Evolutionary conservation across 805 yeast genomes (phyloP).

Genomic region (Wickerhamomyces subpelliculosus): DNA sequence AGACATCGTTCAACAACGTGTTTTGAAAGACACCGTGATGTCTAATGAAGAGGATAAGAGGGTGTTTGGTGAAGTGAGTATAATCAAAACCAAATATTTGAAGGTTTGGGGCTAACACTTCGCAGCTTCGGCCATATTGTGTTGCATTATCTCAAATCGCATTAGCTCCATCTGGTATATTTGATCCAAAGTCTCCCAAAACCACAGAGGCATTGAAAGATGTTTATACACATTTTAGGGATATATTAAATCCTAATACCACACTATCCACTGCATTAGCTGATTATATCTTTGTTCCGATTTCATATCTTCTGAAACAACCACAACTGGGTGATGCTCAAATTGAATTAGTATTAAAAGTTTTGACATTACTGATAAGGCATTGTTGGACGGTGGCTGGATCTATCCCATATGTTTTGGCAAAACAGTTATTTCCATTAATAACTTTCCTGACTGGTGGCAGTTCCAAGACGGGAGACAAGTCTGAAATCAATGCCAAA

Average conservation of each 20-base stretch:
- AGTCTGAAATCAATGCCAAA: slow-evolving; percentile 15
- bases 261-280: slow-evolving; percentile 37
- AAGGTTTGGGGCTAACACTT: slow-evolving; percentile 1
- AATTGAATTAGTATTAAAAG: slow-evolving; percentile 37
- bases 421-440: slow-evolving; percentile 40
- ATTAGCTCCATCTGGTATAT: slow-evolving; percentile 30
- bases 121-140: slow-evolving; percentile 36
- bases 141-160: slow-evolving; percentile 36
- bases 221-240: slow-evolving; percentile 20
- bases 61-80: slow-evolving; percentile 1
- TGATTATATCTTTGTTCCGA: slow-evolving; percentile 57
- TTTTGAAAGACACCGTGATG: neutral
- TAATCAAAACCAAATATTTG: neutral
- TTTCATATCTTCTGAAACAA: slow-evolving; percentile 45
- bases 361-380: slow-evolving; percentile 35
- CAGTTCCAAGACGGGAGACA: slow-evolving; percentile 28
- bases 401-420: slow-evolving; percentile 28
- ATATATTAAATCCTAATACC: slow-evolving; percentile 10
- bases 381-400: slow-evolving; percentile 41
- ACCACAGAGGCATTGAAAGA: slow-evolving; percentile 27
- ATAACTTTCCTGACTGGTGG: slow-evolving; percentile 42
- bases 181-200: slow-evolving; percentile 25
- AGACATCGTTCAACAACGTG: neutral
- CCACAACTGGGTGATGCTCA: slow-evolving; percentile 39
- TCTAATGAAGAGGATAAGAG: slow-evolving; percentile 4